Percentiles rank a stretch among this genome's conserved stretches.
These are phyloP conservation scores for Gossypium thurberi DNA, from an alignment of 345 rosid species.

Conservation along the genomic window DNA sequence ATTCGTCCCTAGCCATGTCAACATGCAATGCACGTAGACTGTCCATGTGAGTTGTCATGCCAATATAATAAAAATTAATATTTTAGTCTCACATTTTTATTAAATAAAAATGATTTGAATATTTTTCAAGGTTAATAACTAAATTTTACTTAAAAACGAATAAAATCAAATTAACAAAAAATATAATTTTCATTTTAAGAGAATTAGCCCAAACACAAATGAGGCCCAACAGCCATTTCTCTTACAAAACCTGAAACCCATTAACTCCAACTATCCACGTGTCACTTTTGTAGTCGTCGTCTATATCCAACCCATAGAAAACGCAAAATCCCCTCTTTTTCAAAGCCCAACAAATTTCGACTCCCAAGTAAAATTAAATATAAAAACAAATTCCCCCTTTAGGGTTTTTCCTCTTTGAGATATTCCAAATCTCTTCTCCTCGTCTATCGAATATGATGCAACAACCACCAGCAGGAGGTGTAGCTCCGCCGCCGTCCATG, in stretches of 20 bases:
- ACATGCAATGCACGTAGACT: fast-evolving
- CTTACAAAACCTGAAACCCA: not conserved
- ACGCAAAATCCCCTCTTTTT: not conserved
- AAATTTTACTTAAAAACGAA: no score
- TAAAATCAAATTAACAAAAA: no score
- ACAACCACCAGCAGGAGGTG: constrained; percentile 67
- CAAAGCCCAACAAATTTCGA: not conserved
- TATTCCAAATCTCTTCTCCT: not conserved
- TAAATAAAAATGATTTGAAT: no score
- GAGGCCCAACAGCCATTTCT: not conserved
- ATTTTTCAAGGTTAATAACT: no score
- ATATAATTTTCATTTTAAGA: no score
- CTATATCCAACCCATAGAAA: not conserved
- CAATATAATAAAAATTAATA: no score
- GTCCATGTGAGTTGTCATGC: no score
- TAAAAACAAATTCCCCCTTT: not conserved
- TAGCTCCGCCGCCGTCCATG: constrained; percentile 30
- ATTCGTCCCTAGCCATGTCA: no score
- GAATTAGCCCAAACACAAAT: not conserved
- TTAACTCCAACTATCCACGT: not conserved
- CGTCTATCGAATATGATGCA: constrained; percentile 25
- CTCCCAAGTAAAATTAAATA: no score
- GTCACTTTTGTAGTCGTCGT: not conserved
- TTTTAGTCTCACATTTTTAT: no score
- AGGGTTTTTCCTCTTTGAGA: not conserved